Percentiles rank a stretch among this genome's conserved stretches.
phyloP scores from a whole-genome alignment of 169 alveolate species.

The Eimeria acervulina region DNA sequence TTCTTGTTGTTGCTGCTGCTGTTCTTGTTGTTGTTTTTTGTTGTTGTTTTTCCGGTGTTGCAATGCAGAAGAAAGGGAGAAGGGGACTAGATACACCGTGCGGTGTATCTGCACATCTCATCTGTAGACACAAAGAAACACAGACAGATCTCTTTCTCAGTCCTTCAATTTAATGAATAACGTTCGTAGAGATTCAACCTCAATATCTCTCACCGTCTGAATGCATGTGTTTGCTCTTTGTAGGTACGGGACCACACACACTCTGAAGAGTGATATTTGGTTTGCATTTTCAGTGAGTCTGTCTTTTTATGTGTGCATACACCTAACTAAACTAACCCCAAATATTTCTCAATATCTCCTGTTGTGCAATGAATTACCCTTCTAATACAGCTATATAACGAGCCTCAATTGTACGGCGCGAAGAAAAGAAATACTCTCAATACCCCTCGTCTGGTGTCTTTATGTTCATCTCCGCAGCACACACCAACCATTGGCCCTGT shows the following conservation, averaged over 20 bases:
- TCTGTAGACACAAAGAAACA: no score
- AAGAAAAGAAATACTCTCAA: no score
- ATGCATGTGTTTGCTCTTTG: neutral
- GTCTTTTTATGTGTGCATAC: neutral
- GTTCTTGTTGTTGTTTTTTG: neutral
- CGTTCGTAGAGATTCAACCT: no score
- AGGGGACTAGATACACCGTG: no score
- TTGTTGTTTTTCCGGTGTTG: no score
- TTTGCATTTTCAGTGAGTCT: slow-evolving; percentile 41
- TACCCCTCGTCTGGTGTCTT: neutral
- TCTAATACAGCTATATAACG: no score
- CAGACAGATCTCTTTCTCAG: no score
- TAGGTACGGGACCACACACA: slow-evolving; percentile 36
- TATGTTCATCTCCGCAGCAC: slow-evolving; percentile 11
- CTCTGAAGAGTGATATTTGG: slow-evolving; percentile 43
- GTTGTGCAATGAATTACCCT: neutral
- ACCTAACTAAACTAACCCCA: neutral
- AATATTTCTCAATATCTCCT: neutral
- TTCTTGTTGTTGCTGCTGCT: neutral
- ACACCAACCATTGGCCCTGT: slow-evolving; percentile 40
- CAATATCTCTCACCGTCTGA: no score
- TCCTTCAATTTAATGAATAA: no score
- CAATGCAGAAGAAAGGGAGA: no score
- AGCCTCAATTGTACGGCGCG: no score
- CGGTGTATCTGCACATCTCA: no score